Evolutionary conservation across 2,329 filamentous ascomycete species (phyloP), one percentile per base, ranked within the genome.

Genomic region (Alternaria brassicicola): DNA sequence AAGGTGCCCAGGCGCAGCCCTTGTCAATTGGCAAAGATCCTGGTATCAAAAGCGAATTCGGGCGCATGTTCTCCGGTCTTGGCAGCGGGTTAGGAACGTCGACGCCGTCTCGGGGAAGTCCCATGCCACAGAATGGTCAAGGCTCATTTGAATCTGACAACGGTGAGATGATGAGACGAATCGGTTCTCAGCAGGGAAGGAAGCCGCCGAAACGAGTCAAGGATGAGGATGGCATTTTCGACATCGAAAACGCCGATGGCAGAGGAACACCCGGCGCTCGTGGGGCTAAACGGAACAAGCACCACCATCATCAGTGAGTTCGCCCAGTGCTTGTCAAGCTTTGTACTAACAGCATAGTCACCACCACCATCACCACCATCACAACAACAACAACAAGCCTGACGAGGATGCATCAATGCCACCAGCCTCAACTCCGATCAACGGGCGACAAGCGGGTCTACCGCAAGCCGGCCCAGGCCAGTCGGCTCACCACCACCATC

Each of bases 11-110:
- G 75, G 87, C 89, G 15, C 90, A 93, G 68, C 86, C 90, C 36
- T 85, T 90, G 52, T 91, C 90, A 3, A 91, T 92, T 6, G 87
- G 88, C 13, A 90, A 89, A 15, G 93, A 97, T 75, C 90, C 92
- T 10, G 90, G 90, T 41, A 96, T 97, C 72, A 97, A 97, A 82
- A 96, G 89, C 73, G 94, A 97, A 75, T 93, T 97, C 74, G 93
- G 93, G 26, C 89, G 92, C 62, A 96, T 97, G 84, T 97, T 97
- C 78, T 92, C 92, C 17, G 94, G 94, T n/a, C 92, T 98, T 65
- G 93, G 88, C 15, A 88, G 86, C 74, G 88, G 88, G 33, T 82
- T 89, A 17, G 86, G 86, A 28, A 80, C 79, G 10, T 80, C 83
- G 2, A 88, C 85, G 7, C 86, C 85, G 12, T 80, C 83, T 52